Evolutionary conservation across 2,329 filamentous ascomycete genomes (phyloP).

Genomic region (Zasmidium cellare): DNA sequence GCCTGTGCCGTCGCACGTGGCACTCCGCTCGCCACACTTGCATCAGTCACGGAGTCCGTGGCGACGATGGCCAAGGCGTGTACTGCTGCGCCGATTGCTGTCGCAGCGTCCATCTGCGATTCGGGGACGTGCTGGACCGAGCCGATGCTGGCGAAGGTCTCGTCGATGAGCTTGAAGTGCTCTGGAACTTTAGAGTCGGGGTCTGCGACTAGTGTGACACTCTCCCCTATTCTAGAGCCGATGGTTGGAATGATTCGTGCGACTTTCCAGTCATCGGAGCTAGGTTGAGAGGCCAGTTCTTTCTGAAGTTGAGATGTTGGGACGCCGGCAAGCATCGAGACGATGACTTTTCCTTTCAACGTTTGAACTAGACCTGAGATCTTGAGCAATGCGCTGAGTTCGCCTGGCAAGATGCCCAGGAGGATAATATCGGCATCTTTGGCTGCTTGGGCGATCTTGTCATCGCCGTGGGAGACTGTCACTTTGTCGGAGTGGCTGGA

Average conservation of each 20-base stretch:
- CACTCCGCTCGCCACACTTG: conserved; percentile 5
- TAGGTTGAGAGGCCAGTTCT: neutral
- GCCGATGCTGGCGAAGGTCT: conserved; percentile 19
- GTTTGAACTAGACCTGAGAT: conserved; percentile 12
- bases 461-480: conserved; percentile 9
- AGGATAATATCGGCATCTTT: conserved; percentile 19
- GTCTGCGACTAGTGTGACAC: conserved; percentile 23
- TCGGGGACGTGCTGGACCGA: conserved; percentile 22
- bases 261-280: conserved; percentile 11
- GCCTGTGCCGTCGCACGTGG: conserved; percentile 22
- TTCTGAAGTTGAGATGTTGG: conserved; percentile 17
- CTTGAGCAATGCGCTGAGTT: conserved; percentile 14
- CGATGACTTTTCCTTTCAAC: conserved; percentile 19
- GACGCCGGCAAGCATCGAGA: conserved; percentile 26
- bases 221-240: conserved; percentile 19
- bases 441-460: conserved; percentile 10
- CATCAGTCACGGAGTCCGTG: conserved; percentile 23
- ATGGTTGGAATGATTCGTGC: conserved; percentile 25
- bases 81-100: conserved; percentile 27
- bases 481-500: neutral
- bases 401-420: conserved; percentile 21
- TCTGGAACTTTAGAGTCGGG: neutral
- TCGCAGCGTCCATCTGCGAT: conserved; percentile 26
- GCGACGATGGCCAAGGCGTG: conserved; percentile 28
- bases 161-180: conserved; percentile 3